phyloP scores from a whole-genome alignment of 148 eudicot genomes.

The Spergularia bocconei region DNA sequence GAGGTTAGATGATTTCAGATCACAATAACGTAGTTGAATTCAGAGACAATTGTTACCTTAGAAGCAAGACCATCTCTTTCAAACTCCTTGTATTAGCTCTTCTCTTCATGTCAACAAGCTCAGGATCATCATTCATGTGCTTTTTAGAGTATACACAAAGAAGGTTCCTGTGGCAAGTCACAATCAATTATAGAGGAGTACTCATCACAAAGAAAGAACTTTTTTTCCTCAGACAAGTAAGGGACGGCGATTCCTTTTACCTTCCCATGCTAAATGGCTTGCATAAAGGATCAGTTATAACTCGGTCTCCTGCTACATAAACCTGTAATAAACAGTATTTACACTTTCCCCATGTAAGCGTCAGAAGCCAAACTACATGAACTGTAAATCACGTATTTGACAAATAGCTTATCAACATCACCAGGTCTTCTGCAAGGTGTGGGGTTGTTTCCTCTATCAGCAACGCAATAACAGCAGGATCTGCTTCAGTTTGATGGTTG shows the following conservation, averaged over 20 bases:
- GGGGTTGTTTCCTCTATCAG: slow-evolving; percentile 74
- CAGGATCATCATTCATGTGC: slow-evolving; percentile 87
- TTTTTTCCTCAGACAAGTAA: not conserved
- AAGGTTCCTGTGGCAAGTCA: slow-evolving; percentile 61
- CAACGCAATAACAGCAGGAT: slow-evolving; percentile 90
- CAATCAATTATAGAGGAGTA: slow-evolving; percentile 17
- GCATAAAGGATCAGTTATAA: slow-evolving; percentile 92
- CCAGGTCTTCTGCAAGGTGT: slow-evolving; percentile 71
- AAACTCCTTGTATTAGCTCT: slow-evolving; percentile 91
- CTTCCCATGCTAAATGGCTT: slow-evolving; percentile 99
- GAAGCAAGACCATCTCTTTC: slow-evolving; percentile 88
- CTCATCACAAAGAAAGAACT: not conserved
- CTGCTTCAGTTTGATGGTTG: slow-evolving; percentile 98
- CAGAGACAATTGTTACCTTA: slow-evolving; percentile 51
- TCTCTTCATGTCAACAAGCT: slow-evolving; percentile 84
- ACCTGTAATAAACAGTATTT: slow-evolving; percentile 51
- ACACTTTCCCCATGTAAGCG: slow-evolving; percentile 27
- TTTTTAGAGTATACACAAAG: slow-evolving; percentile 94
- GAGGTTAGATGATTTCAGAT: not conserved
- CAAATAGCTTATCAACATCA: slow-evolving; percentile 29
- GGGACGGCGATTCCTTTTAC: slow-evolving; percentile 38
- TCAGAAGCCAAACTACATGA: slow-evolving; percentile 9
- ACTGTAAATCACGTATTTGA: slow-evolving; percentile 18
- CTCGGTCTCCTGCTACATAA: slow-evolving; percentile 94
- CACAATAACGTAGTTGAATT: not conserved